Conservation (phyloP, 352 stramenopile genomes). For the Pythium diclinum region DNA sequence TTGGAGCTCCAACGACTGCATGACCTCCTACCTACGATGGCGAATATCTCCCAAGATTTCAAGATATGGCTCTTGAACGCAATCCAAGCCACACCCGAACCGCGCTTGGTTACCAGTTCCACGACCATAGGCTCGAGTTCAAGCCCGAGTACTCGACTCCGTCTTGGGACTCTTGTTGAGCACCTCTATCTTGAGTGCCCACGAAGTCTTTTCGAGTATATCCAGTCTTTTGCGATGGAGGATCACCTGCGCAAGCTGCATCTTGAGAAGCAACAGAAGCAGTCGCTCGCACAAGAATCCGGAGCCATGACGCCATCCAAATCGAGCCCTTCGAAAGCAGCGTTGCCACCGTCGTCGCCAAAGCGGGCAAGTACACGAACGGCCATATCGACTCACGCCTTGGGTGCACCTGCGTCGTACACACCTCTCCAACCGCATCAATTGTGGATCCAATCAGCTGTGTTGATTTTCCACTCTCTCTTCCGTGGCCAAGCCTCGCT, state of each 20-base stretch:
- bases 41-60: conserved; percentile 10
- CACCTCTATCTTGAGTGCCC: conserved; percentile 18
- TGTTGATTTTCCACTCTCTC: conserved; percentile 53
- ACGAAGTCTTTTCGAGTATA: background rate
- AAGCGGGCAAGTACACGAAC: conserved; percentile 1
- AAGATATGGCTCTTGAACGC: conserved; percentile 18
- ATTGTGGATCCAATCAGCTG: conserved; percentile 24
- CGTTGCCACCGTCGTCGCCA: background rate
- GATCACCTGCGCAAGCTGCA: conserved; percentile 6
- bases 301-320: background rate
- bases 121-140: background rate
- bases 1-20: conserved; percentile 8
- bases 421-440: conserved; percentile 21
- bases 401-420: background rate
- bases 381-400: background rate
- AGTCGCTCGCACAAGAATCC: conserved; percentile 9
- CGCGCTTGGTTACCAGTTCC: background rate
- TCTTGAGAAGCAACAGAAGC: conserved; percentile 14
- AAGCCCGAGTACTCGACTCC: background rate
- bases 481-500: conserved; percentile 31
- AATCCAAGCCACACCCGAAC: background rate
- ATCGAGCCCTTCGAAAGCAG: background rate
- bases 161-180: background rate
- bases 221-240: conserved; percentile 5
- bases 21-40: conserved; percentile 2